phyloP scores from a whole-genome alignment of 352 stramenopile species.

The Phytophthora hybrid region DNA sequence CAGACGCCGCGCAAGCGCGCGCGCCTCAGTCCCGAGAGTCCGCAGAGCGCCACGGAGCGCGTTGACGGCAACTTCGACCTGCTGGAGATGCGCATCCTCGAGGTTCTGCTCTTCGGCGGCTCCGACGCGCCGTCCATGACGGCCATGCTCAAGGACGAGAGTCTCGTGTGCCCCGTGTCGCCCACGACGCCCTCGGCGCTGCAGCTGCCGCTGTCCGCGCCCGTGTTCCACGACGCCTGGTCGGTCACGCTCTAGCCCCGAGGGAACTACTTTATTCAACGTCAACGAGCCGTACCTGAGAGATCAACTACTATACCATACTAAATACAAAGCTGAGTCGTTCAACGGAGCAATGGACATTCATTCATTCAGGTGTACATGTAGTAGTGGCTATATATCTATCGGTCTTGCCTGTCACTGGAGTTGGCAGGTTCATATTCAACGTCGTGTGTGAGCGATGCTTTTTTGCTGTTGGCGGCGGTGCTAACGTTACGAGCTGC shows the following conservation, averaged over 20 bases:
- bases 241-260: constrained; percentile 34
- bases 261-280: constrained; percentile 33
- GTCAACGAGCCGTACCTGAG: constrained; percentile 16
- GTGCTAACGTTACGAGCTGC: constrained; percentile 19
- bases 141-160: constrained; percentile 16
- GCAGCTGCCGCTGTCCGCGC: neutral
- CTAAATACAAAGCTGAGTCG: constrained; percentile 39
- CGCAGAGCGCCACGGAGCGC: constrained; percentile 31
- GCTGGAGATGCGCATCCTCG: constrained; percentile 48
- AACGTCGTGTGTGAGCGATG: constrained; percentile 8
- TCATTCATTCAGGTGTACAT: constrained; percentile 14
- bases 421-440: constrained; percentile 30
- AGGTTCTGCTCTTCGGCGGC: constrained; percentile 46
- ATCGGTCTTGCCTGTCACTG: constrained; percentile 5
- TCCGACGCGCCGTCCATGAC: constrained; percentile 9
- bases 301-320: constrained; percentile 37
- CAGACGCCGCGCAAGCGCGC: constrained; percentile 30
- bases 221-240: constrained; percentile 33
- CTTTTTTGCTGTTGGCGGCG: neutral
- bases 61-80: constrained; percentile 38
- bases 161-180: constrained; percentile 6
- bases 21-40: constrained; percentile 19
- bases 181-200: constrained; percentile 20
- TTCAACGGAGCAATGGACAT: neutral
- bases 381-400: constrained; percentile 14